phyloP scores from a whole-genome alignment of 768 basidiomycete genomes.

The Chalciporus sphaerocephalus region DNA sequence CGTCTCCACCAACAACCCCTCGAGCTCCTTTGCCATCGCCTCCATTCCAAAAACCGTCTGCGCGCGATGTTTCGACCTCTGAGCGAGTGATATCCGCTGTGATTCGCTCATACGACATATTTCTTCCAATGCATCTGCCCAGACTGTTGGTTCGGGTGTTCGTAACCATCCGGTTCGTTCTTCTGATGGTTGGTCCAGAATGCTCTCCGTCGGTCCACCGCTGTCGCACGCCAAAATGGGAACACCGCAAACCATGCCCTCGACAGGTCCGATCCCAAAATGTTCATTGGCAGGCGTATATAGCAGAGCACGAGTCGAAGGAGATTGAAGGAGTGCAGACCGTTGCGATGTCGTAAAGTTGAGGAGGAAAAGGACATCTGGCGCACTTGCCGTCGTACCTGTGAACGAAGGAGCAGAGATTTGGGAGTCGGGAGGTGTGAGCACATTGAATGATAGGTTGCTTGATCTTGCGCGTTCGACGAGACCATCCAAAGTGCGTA shows the following conservation, averaged over 20 bases:
- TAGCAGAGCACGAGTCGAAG: slow-evolving; percentile 67
- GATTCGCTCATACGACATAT: slow-evolving; percentile 39
- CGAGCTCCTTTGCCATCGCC: slow-evolving; percentile 61
- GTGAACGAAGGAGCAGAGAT: slow-evolving; percentile 39
- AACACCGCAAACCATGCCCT: slow-evolving; percentile 89
- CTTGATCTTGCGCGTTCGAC: slow-evolving; percentile 52
- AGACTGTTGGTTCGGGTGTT: slow-evolving; percentile 53
- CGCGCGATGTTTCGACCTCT: slow-evolving; percentile 59
- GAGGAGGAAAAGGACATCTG: slow-evolving; percentile 81
- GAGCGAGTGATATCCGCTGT: slow-evolving; percentile 38
- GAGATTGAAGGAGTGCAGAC: slow-evolving; percentile 66
- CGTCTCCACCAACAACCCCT: slow-evolving; percentile 51
- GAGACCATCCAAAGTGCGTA: slow-evolving; percentile 59
- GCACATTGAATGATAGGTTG: slow-evolving; percentile 55
- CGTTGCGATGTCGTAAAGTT: slow-evolving; percentile 88
- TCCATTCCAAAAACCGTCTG: slow-evolving; percentile 68
- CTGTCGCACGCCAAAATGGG: slow-evolving; percentile 85
- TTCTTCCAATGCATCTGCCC: slow-evolving; percentile 65
- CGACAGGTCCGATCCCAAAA: slow-evolving; percentile 94
- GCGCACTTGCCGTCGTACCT: slow-evolving; percentile 32
- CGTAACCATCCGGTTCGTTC: slow-evolving; percentile 77
- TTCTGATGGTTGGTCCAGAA: slow-evolving; percentile 41
- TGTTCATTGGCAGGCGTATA: slow-evolving; percentile 97
- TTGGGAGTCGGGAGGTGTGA: slow-evolving; percentile 44
- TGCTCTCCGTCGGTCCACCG: slow-evolving; percentile 88